These are phyloP conservation scores for Cyathus olla DNA, from an alignment of 1,284 basidiomycete genomes.

Conservation along the genomic window DNA sequence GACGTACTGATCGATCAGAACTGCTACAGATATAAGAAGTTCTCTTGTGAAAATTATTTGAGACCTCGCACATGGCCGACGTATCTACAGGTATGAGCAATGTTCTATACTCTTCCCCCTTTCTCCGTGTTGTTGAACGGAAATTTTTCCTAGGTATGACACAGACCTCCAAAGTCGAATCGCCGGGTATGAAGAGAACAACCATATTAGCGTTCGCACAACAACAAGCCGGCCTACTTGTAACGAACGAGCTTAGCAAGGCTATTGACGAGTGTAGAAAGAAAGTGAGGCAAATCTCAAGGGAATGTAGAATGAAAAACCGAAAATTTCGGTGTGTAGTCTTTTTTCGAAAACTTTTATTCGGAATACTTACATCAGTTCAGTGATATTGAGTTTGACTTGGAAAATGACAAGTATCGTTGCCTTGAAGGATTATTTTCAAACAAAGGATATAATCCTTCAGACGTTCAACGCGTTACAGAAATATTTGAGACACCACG, in stretches of 20 bases:
- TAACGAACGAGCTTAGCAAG: conserved; percentile 57
- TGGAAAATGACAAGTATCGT: conserved; percentile 53
- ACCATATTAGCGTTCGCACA: conserved; percentile 23
- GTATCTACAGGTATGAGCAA: no score
- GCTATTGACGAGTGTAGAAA: conserved; percentile 53
- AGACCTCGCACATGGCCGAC: no score
- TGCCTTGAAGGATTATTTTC: conserved; percentile 54
- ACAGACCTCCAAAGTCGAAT: no score
- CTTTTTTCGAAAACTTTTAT: not conserved
- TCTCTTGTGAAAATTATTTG: no score
- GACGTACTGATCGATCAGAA: no score
- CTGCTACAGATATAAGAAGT: no score
- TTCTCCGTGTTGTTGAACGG: no score
- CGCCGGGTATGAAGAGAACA: conserved; percentile 8
- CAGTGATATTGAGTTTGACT: conserved; percentile 64
- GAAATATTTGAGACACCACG: conserved; percentile 62
- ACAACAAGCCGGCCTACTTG: conserved; percentile 44
- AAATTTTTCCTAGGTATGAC: not conserved
- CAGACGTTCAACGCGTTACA: conserved; percentile 57
- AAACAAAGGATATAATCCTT: conserved; percentile 41
- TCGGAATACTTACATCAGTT: not conserved
- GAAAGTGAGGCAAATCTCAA: conserved; percentile 52
- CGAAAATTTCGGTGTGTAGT: conserved; percentile 51
- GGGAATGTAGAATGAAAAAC: conserved; percentile 51
- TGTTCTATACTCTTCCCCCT: no score